Base-by-base conservation (phyloP, 1,139 yeast genomes). In the Eremothecium coryli region DNA sequence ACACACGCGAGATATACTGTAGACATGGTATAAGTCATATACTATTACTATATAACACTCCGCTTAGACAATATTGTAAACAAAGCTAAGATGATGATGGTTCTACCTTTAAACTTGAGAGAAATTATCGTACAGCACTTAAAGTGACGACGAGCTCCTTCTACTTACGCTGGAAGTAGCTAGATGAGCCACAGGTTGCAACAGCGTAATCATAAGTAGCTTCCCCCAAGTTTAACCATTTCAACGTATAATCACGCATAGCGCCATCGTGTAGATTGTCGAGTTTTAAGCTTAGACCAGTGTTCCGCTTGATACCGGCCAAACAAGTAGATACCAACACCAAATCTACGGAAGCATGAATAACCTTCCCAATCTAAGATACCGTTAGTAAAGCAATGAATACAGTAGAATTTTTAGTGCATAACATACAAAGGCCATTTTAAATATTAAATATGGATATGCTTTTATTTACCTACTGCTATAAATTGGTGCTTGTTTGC, bases 251-350 rank as follows among this genome's bases (percentile, higher is more conserved):
- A 28, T 70, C 66, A 49, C 70, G 70, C 9, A 79, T 62, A 25
- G 77, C 80, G 33, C 73, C 56, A 37, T 66, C 64, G 11, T 60
- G 60, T 3, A 66, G 43, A 1, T 51, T 31, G 9, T 62, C 61
- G 8, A 63, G 37, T 42, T 68, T 67, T 23, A 69, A 66, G 1
- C 85, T 71, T 29, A 88, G 65, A 0, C 97, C 97, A 3, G 96
- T 80, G 48, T 78, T 77, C 56, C 95, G 73, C 60, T 80, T 84
- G 33, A 90, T 76, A 2, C 96, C 97, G 1, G 97, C 95, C 37
- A 90, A 65, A 36, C 86, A 72, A 0, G 95, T 80, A 1, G 95
- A 81, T 4, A 85, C 67, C 29, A 90, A 66, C 2, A 79, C 75
- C 30, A 86, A 67, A 55, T 90, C 97, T 27, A 79, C 61, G 2